phyloP scores from a whole-genome alignment of 2,329 filamentous ascomycete species.

The Xylaria sp. region DNA sequence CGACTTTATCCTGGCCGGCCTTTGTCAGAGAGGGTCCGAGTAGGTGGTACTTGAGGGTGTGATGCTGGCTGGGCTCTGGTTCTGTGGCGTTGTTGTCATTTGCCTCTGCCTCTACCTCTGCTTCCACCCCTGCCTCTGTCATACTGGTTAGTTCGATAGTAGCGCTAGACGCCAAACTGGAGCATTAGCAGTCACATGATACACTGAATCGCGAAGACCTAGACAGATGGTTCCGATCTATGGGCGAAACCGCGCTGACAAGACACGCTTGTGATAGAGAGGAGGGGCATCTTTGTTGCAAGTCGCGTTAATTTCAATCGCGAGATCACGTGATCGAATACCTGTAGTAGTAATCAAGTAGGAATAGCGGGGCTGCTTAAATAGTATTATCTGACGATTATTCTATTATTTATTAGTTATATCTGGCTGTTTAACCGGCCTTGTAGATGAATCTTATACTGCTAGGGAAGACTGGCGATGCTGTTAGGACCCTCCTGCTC shows the following conservation, averaged over 20 bases:
- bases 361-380: no score
- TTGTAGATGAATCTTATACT: no score
- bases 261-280: constrained; percentile 20
- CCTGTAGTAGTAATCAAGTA: no score
- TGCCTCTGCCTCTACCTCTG: constrained; percentile 14
- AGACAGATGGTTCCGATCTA: background rate
- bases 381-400: no score
- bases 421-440: no score
- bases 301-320: constrained; percentile 30
- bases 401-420: no score
- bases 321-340: constrained; percentile 36
- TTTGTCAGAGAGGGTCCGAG: constrained; percentile 93
- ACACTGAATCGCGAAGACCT: background rate
- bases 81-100: constrained; percentile 22
- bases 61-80: constrained; percentile 48
- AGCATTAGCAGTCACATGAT: constrained; percentile 23
- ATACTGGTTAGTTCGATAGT: constrained; percentile 8
- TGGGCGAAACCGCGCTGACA: background rate
- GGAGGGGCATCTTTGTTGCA: constrained; percentile 17
- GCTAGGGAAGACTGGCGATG: no score
- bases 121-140: constrained; percentile 21
- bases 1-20: constrained; percentile 91
- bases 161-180: constrained; percentile 15
- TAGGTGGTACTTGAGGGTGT: constrained; percentile 86
- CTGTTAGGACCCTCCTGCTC: no score